phyloP scores from a whole-genome alignment of 768 basidiomycete genomes.

The Agrocybe pediades region DNA sequence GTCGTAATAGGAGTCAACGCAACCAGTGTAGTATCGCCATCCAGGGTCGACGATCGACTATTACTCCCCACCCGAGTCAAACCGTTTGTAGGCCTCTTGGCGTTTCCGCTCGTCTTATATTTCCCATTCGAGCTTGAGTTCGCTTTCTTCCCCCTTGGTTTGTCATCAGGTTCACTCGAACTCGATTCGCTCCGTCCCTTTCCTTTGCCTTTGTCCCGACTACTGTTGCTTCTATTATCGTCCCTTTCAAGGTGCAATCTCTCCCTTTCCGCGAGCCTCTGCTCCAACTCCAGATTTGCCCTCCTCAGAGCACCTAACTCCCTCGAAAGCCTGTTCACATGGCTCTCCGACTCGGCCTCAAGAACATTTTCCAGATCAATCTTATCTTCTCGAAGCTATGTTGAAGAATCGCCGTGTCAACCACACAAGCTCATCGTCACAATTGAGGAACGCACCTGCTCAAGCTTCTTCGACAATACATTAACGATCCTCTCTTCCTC shows the following conservation, averaged over 20 bases:
- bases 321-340: constrained; percentile 75
- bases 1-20: constrained; percentile 34
- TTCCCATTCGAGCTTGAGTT: background rate
- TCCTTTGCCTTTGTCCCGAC: background rate
- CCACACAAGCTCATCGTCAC: background rate
- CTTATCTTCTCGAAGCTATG: constrained; percentile 81
- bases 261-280: constrained; percentile 16
- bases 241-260: background rate
- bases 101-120: background rate
- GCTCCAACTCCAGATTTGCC: constrained; percentile 52
- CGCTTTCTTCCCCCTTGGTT: background rate
- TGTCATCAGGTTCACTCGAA: background rate
- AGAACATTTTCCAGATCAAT: constrained; percentile 79
- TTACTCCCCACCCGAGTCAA: constrained; percentile 6
- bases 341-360: constrained; percentile 85
- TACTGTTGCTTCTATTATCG: background rate
- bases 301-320: constrained; percentile 68
- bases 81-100: background rate
- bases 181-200: background rate
- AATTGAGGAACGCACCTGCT: constrained; percentile 55
- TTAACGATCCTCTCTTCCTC: constrained; percentile 91
- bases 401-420: background rate
- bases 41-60: background rate
- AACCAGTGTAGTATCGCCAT: background rate
- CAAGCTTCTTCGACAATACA: constrained; percentile 78